Percentiles rank a stretch among this genome's conserved stretches.
These are phyloP conservation scores for Orobanche coerulescens DNA, from an alignment of 257 asterid genomes.

Conservation along the genomic window DNA sequence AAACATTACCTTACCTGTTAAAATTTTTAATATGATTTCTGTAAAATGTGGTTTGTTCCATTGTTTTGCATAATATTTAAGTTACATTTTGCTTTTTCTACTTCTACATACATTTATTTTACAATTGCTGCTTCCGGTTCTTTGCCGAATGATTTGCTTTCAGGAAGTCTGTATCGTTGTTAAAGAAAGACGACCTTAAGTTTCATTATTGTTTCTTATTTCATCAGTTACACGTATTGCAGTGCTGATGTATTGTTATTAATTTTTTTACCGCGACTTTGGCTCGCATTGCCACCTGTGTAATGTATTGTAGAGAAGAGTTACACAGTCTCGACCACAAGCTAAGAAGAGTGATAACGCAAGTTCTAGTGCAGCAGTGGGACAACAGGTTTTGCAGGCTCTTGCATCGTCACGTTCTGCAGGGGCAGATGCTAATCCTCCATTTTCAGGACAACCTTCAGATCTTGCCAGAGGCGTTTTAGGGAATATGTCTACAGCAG, in stretches of 20 bases:
- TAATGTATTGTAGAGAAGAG: constrained; percentile 44
- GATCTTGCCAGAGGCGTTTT: constrained; percentile 25
- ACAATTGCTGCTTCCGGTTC: background rate
- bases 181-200: background rate
- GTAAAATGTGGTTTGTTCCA: background rate
- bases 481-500: constrained; percentile 26
- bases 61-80: background rate
- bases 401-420: constrained; percentile 52
- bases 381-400: constrained; percentile 72
- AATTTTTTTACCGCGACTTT: background rate
- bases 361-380: constrained; percentile 34
- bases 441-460: constrained; percentile 25
- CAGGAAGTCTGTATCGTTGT: background rate
- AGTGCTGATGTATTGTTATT: background rate
- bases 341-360: constrained; percentile 37
- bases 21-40: background rate
- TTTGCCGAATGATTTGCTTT: background rate
- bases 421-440: constrained; percentile 27
- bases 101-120: background rate
- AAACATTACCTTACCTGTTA: background rate
- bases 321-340: constrained; percentile 36
- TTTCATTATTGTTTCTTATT: background rate
- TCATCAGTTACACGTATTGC: background rate
- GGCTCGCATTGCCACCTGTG: background rate
- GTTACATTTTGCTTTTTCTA: background rate